phyloP scores from a whole-genome alignment of 2,329 filamentous ascomycete species.

The Talaromyces amestolkiae region DNA sequence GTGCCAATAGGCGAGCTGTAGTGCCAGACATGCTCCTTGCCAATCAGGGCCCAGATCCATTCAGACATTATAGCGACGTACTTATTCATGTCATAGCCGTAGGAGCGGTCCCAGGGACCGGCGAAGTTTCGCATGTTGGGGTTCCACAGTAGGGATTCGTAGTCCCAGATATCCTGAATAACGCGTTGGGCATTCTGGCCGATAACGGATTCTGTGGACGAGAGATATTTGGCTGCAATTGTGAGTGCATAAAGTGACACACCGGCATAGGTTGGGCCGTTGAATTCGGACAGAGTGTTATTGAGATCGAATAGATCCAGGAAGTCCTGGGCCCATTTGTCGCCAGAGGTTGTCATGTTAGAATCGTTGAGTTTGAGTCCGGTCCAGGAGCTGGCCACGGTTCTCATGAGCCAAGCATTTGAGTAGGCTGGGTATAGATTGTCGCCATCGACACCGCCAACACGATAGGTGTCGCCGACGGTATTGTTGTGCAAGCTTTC shows the following conservation, averaged over 20 bases:
- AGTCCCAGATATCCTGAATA: constrained; percentile 54
- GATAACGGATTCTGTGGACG: constrained; percentile 55
- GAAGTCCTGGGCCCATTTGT: constrained; percentile 56
- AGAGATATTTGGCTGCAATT: constrained; percentile 58
- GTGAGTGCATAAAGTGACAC: constrained; percentile 60
- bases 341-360: constrained; percentile 60
- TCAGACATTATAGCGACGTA: constrained; percentile 59
- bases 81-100: constrained; percentile 63
- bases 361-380: constrained; percentile 53
- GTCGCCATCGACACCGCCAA: constrained; percentile 59
- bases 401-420: constrained; percentile 63
- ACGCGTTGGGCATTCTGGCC: constrained; percentile 51
- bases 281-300: constrained; percentile 62
- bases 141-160: constrained; percentile 55
- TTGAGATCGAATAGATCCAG: constrained; percentile 56
- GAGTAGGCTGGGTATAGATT: constrained; percentile 63
- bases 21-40: constrained; percentile 24
- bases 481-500: constrained; percentile 56
- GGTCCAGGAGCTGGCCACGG: constrained; percentile 59
- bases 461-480: constrained; percentile 60
- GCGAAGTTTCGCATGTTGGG: constrained; percentile 60
- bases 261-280: constrained; percentile 62
- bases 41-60: constrained; percentile 56
- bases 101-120: constrained; percentile 63
- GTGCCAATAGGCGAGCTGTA: constrained; percentile 42